Conservation (phyloP, 768 basidiomycete species). For the Cantharellus anzutake region DNA sequence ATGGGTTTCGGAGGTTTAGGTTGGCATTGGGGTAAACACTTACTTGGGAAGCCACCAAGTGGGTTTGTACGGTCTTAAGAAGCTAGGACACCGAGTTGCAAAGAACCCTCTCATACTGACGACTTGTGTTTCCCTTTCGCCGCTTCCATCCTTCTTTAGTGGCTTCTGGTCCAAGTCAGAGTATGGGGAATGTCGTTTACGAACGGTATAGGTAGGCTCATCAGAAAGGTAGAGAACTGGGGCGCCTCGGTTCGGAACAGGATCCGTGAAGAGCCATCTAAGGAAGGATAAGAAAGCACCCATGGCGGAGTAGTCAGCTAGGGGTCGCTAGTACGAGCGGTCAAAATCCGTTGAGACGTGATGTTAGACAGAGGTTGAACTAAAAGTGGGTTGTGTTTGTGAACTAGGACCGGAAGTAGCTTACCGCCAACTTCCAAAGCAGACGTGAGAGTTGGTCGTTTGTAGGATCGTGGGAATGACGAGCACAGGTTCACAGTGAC, state of each 20-base stretch:
- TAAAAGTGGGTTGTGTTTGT: no score
- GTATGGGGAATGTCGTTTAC: neutral
- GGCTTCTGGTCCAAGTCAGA: neutral
- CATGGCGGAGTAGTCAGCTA: neutral
- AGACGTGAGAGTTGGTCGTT: no score
- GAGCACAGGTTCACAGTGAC: no score
- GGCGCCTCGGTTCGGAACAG: neutral
- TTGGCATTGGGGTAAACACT: conserved; percentile 1
- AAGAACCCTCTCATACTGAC: conserved; percentile 8
- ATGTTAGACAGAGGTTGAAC: no score
- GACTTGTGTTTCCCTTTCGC: neutral
- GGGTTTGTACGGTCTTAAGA: conserved; percentile 13
- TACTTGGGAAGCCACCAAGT: conserved; percentile 20
- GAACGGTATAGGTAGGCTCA: neutral
- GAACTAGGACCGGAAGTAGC: no score
- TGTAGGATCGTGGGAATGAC: no score
- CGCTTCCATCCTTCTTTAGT: neutral
- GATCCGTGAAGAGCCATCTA: neutral
- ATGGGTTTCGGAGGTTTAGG: neutral
- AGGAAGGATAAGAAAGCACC: neutral
- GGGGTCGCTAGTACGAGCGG: no score
- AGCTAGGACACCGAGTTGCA: conserved; percentile 11
- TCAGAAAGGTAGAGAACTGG: neutral
- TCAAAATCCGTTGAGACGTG: no score
- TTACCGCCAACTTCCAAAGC: no score